Evolutionary conservation across 805 yeast genomes (phyloP), one percentile per base, ranked within the genome.

Genomic region (Metahyphopichia silvanorum): DNA sequence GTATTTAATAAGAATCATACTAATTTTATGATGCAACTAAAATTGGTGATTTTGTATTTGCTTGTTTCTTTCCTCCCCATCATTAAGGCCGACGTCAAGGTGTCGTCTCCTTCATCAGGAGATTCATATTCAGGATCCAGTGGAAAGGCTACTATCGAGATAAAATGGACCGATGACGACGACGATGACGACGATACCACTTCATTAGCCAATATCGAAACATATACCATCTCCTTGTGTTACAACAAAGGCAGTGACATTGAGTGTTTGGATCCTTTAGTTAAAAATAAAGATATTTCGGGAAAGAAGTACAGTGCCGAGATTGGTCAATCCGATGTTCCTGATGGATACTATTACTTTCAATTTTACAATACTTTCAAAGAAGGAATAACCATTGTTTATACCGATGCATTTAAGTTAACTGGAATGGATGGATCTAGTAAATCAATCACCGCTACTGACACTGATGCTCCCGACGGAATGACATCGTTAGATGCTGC

Each of bases 351-450:
- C 38, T 91, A 75, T 58, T 86, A 64, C 55, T 55, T 91, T 42
- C 97, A 91, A 63, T 54, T 88, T 20, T 74, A 69, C 40, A 75
- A 86, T 1, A 37, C 45, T 7, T 63, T 60, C 34, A 36, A 54
- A 2, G 44, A 49, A 17, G 64, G 61, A 5, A 66, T 61, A 46
- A 71, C 86, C 1, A 76, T 77, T 43, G 83, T 80, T 51, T 86
- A 86, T 57, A 54, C 88, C 4, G 69, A 72, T 23, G 66, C 95
- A 47, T 82, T 89, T 62, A 39, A 54, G 17, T 62, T 91, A 39
- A 54, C 67, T 0, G 87, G 81, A 8, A 84, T 91, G 94, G 60
- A 78, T 0, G 96, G 96, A 26, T 33, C 79, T 1, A 43, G 72
- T n/a, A 68, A 77, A 11, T 81, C 79, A 25, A 46, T 37, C 27